phyloP scores from a whole-genome alignment of 2,329 filamentous ascomycete species.

The Escovopsis sp. region DNA sequence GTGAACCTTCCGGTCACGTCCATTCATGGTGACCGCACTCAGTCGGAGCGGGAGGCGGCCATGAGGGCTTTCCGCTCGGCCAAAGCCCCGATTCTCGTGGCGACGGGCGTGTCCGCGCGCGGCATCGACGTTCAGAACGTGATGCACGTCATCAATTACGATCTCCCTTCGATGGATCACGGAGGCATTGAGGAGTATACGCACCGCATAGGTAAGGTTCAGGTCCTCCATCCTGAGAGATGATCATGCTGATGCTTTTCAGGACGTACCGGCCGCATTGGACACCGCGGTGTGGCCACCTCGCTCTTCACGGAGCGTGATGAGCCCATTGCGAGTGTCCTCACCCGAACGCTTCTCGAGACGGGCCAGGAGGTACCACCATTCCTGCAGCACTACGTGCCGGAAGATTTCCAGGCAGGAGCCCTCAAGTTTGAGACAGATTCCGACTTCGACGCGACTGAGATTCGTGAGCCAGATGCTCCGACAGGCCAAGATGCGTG shows the following conservation, averaged over 20 bases:
- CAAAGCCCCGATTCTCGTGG: conserved; percentile 61
- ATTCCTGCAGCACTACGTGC: conserved; percentile 54
- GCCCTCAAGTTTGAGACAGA: conserved; percentile 41
- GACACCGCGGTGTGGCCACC: conserved; percentile 69
- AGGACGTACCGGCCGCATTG: conserved; percentile 90
- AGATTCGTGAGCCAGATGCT: conserved; percentile 5
- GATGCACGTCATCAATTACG: conserved; percentile 85
- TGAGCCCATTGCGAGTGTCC: conserved; percentile 51
- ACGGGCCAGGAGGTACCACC: conserved; percentile 65
- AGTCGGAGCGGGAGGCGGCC: conserved; percentile 82
- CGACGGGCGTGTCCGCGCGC: conserved; percentile 75
- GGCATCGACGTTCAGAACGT: conserved; percentile 82
- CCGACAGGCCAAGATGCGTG: conserved; percentile 3
- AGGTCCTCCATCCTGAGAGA: background rate
- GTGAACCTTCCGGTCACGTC: conserved; percentile 66
- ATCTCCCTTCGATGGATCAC: conserved; percentile 57
- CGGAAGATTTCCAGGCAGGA: conserved; percentile 31
- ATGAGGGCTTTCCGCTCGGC: conserved; percentile 72
- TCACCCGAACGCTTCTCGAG: conserved; percentile 73
- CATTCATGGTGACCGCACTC: conserved; percentile 75
- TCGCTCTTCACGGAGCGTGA: conserved; percentile 79
- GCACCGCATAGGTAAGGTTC: conserved; percentile 69
- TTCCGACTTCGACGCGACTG: conserved; percentile 32
- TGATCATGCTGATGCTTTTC: background rate
- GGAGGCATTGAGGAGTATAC: conserved; percentile 91